Base-by-base conservation (phyloP, 176 grass and related monocot species). In the Triticum dicoccoides region DNA sequence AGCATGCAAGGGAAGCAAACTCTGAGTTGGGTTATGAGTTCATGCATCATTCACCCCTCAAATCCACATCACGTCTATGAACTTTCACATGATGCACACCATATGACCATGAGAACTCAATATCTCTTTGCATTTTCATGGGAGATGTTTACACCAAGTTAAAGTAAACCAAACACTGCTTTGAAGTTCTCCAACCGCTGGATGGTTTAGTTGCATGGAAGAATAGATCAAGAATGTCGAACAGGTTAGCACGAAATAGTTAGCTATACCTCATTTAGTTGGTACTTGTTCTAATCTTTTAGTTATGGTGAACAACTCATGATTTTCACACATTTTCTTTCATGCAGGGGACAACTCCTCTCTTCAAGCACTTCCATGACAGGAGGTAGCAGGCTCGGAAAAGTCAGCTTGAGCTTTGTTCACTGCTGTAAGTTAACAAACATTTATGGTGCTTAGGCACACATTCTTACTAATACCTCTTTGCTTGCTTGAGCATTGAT, bases 321-420 rank as follows among this genome's bases (percentile, higher is more conserved):
- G 35, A 69, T 51, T 61, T 77, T 69, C 3, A 37, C 4, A 6
- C 49, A 76, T 45, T 87, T 84, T 80, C 11, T 84, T 87, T 91
- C 76, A 30, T 84, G 85, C 89, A 87, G 61, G 81, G 29, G 4
- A 75, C 30, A 76, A 1, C 2, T 6, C 18, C 25, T 76, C 66
- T 64, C 66, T 44, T 80, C 68, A 79, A 80, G 21, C 49, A 80
- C 20, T 80, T 45, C 17, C 13, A 80, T 68, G 82, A 87, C 20
- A 75, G 67, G 39, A 44, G 6, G 47, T 30, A 49, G 27, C 61
- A 51, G 37, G 30, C 51, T 81, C n/a, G 27, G 27, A 69, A 47
- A 87, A 87, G 37, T 87, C 69, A 69, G 61, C 47, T 80, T 45
- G n/a, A 80, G 17, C 47, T 84, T 76, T 49, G 11, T 69, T 80